Evolutionary conservation across 805 yeast species (phyloP).

Genomic region (Zygoascus tannicola): DNA sequence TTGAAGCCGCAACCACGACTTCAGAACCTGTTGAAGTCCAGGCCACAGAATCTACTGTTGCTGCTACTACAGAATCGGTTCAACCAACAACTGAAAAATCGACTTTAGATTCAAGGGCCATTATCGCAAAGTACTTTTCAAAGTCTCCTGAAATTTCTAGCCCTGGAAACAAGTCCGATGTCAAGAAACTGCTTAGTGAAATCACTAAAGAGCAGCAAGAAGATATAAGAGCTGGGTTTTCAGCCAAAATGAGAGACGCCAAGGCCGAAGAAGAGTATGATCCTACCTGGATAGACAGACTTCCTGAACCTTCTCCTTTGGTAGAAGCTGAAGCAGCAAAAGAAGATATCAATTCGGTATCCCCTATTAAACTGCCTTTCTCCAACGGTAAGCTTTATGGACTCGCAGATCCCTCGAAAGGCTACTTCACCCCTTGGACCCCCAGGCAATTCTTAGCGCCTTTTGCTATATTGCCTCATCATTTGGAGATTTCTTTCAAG

Average conservation of each 20-base stretch:
- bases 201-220: slow-evolving; percentile 22
- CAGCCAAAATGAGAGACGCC: slow-evolving; percentile 8
- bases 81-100: neutral
- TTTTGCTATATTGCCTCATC: slow-evolving; percentile 85
- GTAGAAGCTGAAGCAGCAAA: slow-evolving; percentile 42
- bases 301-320: slow-evolving; percentile 35
- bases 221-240: slow-evolving; percentile 11
- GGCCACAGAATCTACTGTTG: neutral
- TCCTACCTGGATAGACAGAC: slow-evolving; percentile 42
- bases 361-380: slow-evolving; percentile 64
- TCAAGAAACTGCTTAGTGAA: slow-evolving; percentile 26
- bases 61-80: neutral
- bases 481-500: slow-evolving; percentile 77
- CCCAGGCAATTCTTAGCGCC: slow-evolving; percentile 92
- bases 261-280: slow-evolving; percentile 33
- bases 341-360: slow-evolving; percentile 38
- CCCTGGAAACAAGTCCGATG: slow-evolving; percentile 19
- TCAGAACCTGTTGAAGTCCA: slow-evolving; percentile 19
- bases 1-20: slow-evolving; percentile 5
- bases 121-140: slow-evolving; percentile 11
- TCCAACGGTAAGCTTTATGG: slow-evolving; percentile 69
- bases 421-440: slow-evolving; percentile 94
- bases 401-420: slow-evolving; percentile 61
- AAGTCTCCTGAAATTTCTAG: slow-evolving; percentile 7
- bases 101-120: slow-evolving; percentile 1